phyloP scores from a whole-genome alignment of 208 protist genomes.

The Blechomonas ayalai region DNA sequence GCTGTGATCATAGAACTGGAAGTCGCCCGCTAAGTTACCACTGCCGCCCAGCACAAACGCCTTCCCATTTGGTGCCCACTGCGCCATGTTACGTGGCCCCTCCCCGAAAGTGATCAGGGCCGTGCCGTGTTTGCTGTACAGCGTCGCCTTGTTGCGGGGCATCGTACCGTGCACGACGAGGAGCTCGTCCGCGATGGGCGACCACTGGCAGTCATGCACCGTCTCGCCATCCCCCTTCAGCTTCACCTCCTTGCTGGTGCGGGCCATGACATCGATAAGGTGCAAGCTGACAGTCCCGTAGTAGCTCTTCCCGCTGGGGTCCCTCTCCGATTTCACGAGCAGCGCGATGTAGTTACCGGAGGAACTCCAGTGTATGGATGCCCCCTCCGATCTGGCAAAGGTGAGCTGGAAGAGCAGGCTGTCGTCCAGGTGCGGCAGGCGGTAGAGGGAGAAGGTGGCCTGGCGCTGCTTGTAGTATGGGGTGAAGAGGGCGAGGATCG shows the following conservation, averaged over 20 bases:
- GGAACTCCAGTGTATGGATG: conserved; percentile 50
- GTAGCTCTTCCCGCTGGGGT: conserved; percentile 83
- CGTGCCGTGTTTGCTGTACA: conserved; percentile 70
- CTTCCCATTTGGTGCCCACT: conserved; percentile 68
- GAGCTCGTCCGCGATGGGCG: conserved; percentile 61
- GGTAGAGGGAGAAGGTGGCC: conserved; percentile 54
- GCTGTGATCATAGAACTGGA: conserved; percentile 52
- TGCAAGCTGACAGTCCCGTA: conserved; percentile 78
- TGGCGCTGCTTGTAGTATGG: conserved; percentile 73
- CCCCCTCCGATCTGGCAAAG: conserved; percentile 69
- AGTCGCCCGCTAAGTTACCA: conserved; percentile 86
- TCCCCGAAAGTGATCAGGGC: conserved; percentile 82
- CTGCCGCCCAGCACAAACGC: conserved; percentile 76
- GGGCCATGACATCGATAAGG: conserved; percentile 65
- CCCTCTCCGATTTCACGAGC: conserved; percentile 71
- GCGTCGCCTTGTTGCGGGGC: conserved; percentile 84
- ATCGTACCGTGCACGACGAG: conserved; percentile 87
- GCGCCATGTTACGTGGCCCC: conserved; percentile 74
- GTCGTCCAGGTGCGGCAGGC: conserved; percentile 63
- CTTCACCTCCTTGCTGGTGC: conserved; percentile 54
- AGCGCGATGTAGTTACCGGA: conserved; percentile 62
- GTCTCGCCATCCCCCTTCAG: conserved; percentile 61
- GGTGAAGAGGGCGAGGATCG: conserved; percentile 76
- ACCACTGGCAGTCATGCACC: conserved; percentile 87
- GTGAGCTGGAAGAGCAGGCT: conserved; percentile 47